Base-by-base conservation (phyloP, 1,284 basidiomycete species). In the Microbotryomycetes sp. region DNA sequence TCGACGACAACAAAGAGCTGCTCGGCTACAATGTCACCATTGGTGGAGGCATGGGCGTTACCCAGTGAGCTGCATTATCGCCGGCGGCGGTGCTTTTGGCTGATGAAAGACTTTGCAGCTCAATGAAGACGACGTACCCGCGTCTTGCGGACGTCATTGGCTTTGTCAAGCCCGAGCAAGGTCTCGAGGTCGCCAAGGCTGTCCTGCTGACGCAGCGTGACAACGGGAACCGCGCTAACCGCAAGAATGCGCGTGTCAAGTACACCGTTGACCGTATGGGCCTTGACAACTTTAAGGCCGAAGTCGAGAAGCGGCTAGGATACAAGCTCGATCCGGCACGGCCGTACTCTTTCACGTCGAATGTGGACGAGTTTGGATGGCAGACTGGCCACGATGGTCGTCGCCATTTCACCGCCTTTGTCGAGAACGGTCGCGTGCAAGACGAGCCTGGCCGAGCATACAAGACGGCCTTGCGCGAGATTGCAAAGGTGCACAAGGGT, bases 121-220 rank as follows among this genome's bases (percentile, higher is more conserved):
- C 89, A 56, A 96, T 91, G 82, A 98, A 97, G 81, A 93, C 94
- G 80, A 99, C 94, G 0, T 98, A 98, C 76, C 96, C 96, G 50
- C 86, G 96, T 64, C 77, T 88, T 47, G 92, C 85, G 53, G 86
- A 86, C 71, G 79, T 97, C 28, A 83, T 99, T 67, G 96, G 94
- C 57, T 99, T 97, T 80, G 91, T 91, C 71, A 89, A 86, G 1
- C 80, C 85, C 16, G 91, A 94, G 65, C 87, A 98, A 75, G 91
- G 88, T 54, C 82, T 83, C 71, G 80, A 85, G 61, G 87, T 93
- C 7, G 91, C 91, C 35, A 93, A 97, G 79, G 87, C 87, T 74
- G 83, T 98, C 72, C 88, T 99, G 86, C 78, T 97, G 56, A 86
- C 88, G 30, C 94, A 99, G 78, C 81, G 93, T 64, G 96, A 99